Evolutionary conservation across 2,329 filamentous ascomycete genomes (phyloP), one percentile per base, ranked within the genome.

Genomic region (Tricladium varicosporioides): DNA sequence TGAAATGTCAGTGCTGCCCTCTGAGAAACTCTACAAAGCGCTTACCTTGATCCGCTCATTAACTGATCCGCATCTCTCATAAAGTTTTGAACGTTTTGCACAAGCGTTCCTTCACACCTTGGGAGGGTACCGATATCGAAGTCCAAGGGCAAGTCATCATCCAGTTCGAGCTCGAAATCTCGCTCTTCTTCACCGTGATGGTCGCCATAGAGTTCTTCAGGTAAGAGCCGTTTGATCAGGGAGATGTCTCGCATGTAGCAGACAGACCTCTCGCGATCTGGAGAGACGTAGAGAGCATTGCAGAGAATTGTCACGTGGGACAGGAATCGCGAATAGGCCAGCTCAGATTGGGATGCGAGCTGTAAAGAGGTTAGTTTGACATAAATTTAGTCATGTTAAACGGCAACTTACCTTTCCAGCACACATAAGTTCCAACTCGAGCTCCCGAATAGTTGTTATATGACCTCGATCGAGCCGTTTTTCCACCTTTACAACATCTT

Each of bases 351-450:
- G 3, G 62, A 65, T 4, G 58, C 58, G 53, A 61, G 58, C 59
- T 62, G 32, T 16, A 31, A 4, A 40, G 18, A 18, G 19, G 43
- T 57, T 45, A 60, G 36, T 18, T 31, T 36, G 14, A 1, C 13
- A 2, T 4, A 22, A 18, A 19, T n/a, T 33, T 15, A 5, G 2
- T 43, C 13, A 4, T 10, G 2, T 16, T 13, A 14, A 3, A 47
- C 11, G 5, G 10, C 10, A 32, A n/a, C 50, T 40, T 57, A 64
- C 63, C 62, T 66, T 65, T 53, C 61, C 61, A 43, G 55, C 56
- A 53, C 57, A 66, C 18, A 67, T 63, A 13, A 67, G 47, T 19
- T 67, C 63, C 22, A 66, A 49, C 33, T 67, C 65, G 9, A 67
- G 45, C 10, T 60, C 53, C 19, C 66, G 56, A 36, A 59, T 44